phyloP scores from a whole-genome alignment of 2,329 filamentous ascomycete species.

The Pezicula rhizophila region DNA sequence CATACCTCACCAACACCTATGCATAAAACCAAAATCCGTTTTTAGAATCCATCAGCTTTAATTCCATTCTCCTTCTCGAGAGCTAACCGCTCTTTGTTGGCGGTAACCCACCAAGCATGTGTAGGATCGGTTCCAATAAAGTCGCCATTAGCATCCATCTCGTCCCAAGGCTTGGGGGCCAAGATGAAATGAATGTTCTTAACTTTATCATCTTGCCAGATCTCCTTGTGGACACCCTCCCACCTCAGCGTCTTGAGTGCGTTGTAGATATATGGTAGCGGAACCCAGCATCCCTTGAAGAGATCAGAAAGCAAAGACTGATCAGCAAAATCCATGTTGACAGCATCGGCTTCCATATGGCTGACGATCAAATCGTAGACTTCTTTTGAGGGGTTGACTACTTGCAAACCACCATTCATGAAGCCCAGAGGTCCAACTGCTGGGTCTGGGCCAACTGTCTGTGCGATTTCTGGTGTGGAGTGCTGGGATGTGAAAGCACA shows the following conservation, averaged over 20 bases:
- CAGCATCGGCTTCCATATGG: slow-evolving; percentile 41
- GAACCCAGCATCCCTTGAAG: slow-evolving; percentile 49
- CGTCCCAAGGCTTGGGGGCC: slow-evolving; percentile 56
- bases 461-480: slow-evolving; percentile 37
- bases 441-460: slow-evolving; percentile 39
- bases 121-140: slow-evolving; percentile 36
- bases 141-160: slow-evolving; percentile 38
- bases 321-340: slow-evolving; percentile 51
- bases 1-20: neutral
- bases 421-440: slow-evolving; percentile 41
- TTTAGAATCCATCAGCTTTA: slow-evolving; percentile 20
- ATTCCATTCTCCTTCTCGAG: slow-evolving; percentile 28
- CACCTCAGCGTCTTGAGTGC: slow-evolving; percentile 55
- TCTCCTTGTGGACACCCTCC: slow-evolving; percentile 44
- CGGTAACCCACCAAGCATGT: slow-evolving; percentile 51
- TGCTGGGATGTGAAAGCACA: slow-evolving; percentile 55
- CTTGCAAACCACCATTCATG: slow-evolving; percentile 51
- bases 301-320: slow-evolving; percentile 52
- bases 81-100: slow-evolving; percentile 35
- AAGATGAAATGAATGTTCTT: slow-evolving; percentile 59
- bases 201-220: slow-evolving; percentile 52
- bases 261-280: slow-evolving; percentile 56
- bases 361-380: slow-evolving; percentile 45
- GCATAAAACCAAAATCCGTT: neutral
- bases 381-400: slow-evolving; percentile 44